Percentiles rank a stretch among this genome's conserved stretches.
phyloP scores from a whole-genome alignment of 768 basidiomycete genomes.

The Mycena crocata region DNA sequence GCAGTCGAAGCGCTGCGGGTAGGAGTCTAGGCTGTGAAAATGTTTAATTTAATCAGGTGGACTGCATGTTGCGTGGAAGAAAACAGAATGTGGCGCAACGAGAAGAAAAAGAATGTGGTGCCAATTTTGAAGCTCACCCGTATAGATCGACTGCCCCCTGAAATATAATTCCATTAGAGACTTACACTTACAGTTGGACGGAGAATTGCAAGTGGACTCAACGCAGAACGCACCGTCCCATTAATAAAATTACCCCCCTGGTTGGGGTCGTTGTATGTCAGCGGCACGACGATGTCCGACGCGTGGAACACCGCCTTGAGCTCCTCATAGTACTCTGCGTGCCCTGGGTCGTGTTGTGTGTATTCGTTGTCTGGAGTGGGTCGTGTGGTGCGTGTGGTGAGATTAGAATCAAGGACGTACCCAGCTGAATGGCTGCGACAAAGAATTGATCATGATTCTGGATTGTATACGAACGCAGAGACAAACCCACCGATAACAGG shows the following conservation, averaged over 20 bases:
- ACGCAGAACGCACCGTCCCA: too few relatives aligned
- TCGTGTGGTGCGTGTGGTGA: not conserved
- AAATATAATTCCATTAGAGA: too few relatives aligned
- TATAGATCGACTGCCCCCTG: too few relatives aligned
- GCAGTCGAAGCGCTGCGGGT: conserved; percentile 87
- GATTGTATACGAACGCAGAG: conserved; percentile 59
- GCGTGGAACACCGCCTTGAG: too few relatives aligned
- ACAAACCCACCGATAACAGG: conserved; percentile 73
- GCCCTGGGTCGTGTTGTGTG: conserved; percentile 58
- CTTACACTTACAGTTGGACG: too few relatives aligned
- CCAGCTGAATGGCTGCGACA: conserved; percentile 24
- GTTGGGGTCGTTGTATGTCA: too few relatives aligned
- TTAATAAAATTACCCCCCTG: too few relatives aligned
- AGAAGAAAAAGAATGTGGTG: conserved; percentile 85
- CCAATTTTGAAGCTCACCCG: too few relatives aligned
- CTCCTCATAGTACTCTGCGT: conserved; percentile 72
- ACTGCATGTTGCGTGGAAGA: conserved; percentile 78
- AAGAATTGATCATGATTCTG: too few relatives aligned
- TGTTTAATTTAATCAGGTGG: conserved; percentile 47
- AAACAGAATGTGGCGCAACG: conserved; percentile 67
- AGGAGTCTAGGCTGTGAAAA: conserved; percentile 65
- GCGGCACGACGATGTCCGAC: too few relatives aligned
- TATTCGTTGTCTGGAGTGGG: conserved; percentile 91
- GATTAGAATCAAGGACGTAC: not conserved
- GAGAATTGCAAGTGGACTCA: too few relatives aligned